Evolutionary conservation across 1,284 basidiomycete species (phyloP).

Genomic region (Gomphus bonarii): DNA sequence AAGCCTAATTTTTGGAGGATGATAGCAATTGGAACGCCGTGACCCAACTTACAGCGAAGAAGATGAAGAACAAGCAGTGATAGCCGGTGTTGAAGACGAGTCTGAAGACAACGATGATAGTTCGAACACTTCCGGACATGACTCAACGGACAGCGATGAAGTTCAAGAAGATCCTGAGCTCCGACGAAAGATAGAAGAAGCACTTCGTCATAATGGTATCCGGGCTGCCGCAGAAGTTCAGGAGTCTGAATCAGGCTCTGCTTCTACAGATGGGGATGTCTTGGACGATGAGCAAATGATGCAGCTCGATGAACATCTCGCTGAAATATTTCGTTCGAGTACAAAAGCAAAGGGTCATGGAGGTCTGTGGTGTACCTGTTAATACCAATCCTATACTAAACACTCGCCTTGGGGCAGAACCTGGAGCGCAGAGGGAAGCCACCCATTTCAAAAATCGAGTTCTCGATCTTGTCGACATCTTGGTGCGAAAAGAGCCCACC

Average conservation of each 20-base stretch:
- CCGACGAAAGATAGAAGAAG: slow-evolving; percentile 68
- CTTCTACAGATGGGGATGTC: slow-evolving; percentile 52
- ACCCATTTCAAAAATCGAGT: slow-evolving; percentile 93
- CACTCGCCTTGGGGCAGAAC: slow-evolving; percentile 27
- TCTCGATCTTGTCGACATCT: slow-evolving; percentile 84
- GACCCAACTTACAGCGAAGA: slow-evolving; percentile 34
- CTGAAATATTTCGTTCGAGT: slow-evolving; percentile 75
- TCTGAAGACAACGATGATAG: slow-evolving; percentile 42
- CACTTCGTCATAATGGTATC: slow-evolving; percentile 65
- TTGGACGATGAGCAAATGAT: slow-evolving; percentile 99
- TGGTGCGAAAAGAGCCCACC: slow-evolving; percentile 64
- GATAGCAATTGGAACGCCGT: slow-evolving; percentile 72
- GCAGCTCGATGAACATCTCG: slow-evolving; percentile 88
- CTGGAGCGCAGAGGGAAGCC: slow-evolving; percentile 69
- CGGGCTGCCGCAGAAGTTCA: slow-evolving; percentile 40
- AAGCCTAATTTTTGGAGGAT: slow-evolving; percentile 6
- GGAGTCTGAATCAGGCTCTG: slow-evolving; percentile 23
- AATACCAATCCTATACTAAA: neutral
- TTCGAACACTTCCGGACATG: slow-evolving; percentile 21
- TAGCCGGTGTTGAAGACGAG: slow-evolving; percentile 28
- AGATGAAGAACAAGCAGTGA: slow-evolving; percentile 12
- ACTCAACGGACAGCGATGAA: slow-evolving; percentile 25
- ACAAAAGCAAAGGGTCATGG: slow-evolving; percentile 38
- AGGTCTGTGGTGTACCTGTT: neutral
- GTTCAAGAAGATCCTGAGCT: slow-evolving; percentile 57